Percentiles rank a stretch among this genome's conserved stretches.
These are phyloP conservation scores for Huntiella moniliformis DNA, from an alignment of 2,329 filamentous ascomycete genomes.

Conservation along the genomic window DNA sequence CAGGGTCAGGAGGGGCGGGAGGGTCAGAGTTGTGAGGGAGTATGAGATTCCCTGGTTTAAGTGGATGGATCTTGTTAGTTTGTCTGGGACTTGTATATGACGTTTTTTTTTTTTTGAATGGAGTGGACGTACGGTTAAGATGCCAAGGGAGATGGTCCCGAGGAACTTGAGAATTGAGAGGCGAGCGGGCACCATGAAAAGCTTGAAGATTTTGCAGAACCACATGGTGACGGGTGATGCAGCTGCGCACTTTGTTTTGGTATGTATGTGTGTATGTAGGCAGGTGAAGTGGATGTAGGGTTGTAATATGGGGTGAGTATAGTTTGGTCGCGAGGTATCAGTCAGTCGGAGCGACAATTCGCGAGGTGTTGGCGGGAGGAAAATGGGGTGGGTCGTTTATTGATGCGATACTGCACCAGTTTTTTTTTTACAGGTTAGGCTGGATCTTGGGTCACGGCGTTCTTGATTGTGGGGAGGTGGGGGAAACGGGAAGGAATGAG, in stretches of 20 bases:
- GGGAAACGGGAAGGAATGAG: too few relatives aligned
- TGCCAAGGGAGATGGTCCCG: slow-evolving; percentile 71
- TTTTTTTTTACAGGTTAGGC: too few relatives aligned
- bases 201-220: slow-evolving; percentile 11
- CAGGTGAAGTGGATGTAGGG: too few relatives aligned
- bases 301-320: background rate
- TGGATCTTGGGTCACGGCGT: too few relatives aligned
- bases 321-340: background rate
- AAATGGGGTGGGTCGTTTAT: too few relatives aligned
- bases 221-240: slow-evolving; percentile 4
- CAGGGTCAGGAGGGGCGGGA: slow-evolving; percentile 65
- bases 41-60: slow-evolving; percentile 83
- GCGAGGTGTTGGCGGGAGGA: too few relatives aligned
- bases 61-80: background rate
- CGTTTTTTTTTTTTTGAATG: background rate
- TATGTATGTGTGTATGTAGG: too few relatives aligned
- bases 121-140: slow-evolving; percentile 54
- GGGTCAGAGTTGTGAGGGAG: slow-evolving; percentile 56
- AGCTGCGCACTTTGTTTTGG: background rate
- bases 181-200: slow-evolving; percentile 44
- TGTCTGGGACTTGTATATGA: background rate
- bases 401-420: too few relatives aligned
- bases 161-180: slow-evolving; percentile 79
- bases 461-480: too few relatives aligned
- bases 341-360: background rate